Evolutionary conservation across 2,329 filamentous ascomycete species (phyloP).

Genomic region (Colletotrichum australisinense): DNA sequence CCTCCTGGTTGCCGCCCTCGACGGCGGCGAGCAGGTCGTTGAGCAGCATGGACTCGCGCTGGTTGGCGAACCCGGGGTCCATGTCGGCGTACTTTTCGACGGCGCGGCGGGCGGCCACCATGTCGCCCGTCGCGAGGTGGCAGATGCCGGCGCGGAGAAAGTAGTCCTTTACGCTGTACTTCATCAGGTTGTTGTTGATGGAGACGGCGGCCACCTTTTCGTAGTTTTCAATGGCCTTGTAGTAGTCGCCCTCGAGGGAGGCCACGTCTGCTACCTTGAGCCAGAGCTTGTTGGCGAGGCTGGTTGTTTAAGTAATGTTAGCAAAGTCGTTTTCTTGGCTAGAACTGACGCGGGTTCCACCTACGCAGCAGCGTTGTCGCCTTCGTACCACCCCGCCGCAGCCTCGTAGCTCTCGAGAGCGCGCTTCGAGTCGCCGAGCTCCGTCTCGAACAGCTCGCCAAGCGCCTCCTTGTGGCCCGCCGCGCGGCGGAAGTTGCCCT

Average conservation of each 20-base stretch:
- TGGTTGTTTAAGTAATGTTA: constrained; percentile 45
- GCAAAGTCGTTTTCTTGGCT: background rate
- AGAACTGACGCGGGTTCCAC: constrained; percentile 46
- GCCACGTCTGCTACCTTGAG: constrained; percentile 92
- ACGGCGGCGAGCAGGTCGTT: constrained; percentile 80
- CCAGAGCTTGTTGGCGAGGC: constrained; percentile 91
- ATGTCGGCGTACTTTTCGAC: constrained; percentile 85
- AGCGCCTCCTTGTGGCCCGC: constrained; percentile 92
- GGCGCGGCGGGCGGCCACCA: constrained; percentile 82
- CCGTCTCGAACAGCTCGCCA: constrained; percentile 86
- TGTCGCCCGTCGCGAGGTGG: constrained; percentile 79
- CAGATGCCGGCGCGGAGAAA: constrained; percentile 95
- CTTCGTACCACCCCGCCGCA: constrained; percentile 90
- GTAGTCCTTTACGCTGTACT: constrained; percentile 95
- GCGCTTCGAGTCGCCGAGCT: constrained; percentile 80
- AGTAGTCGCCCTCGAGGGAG: constrained; percentile 85
- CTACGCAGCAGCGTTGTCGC: constrained; percentile 85
- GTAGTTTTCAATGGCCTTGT: constrained; percentile 83
- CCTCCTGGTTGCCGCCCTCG: constrained; percentile 82
- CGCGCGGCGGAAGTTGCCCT: constrained; percentile 91
- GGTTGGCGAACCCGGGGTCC: constrained; percentile 80
- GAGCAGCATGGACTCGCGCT: constrained; percentile 85
- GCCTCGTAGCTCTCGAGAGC: constrained; percentile 87
- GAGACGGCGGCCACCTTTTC: constrained; percentile 84
- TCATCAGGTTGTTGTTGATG: constrained; percentile 92